Evolutionary conservation across 2,329 filamentous ascomycete genomes (phyloP).

Genomic region (Shiraia bambusicola): DNA sequence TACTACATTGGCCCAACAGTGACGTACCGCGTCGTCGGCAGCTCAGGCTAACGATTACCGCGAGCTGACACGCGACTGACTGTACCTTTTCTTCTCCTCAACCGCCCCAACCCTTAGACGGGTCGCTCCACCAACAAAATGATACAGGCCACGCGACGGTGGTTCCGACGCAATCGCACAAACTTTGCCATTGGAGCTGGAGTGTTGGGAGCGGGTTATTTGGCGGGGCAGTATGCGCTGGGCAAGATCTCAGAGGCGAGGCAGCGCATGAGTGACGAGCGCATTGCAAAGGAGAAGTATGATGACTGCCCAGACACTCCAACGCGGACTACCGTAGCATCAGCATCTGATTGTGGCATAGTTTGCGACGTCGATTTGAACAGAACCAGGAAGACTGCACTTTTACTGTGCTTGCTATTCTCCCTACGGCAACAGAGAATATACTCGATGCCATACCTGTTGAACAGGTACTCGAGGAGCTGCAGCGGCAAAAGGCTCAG

Average conservation of each 20-base stretch:
- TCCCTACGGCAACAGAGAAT: slow-evolving; percentile 88
- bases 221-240: slow-evolving; percentile 89
- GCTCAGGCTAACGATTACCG: no score
- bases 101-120: slow-evolving; percentile 4
- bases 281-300: slow-evolving; percentile 95
- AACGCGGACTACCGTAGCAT: no score
- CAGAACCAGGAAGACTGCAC: slow-evolving; percentile 99
- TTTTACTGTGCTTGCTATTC: slow-evolving; percentile 91
- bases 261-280: slow-evolving; percentile 94
- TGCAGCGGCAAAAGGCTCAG: slow-evolving; percentile 88
- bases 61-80: slow-evolving; percentile 17
- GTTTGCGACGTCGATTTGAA: slow-evolving; percentile 87
- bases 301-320: slow-evolving; percentile 24
- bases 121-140: slow-evolving; percentile 42
- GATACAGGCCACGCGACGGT: slow-evolving; percentile 77
- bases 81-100: slow-evolving; percentile 10
- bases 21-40: slow-evolving; percentile 7
- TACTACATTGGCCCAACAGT: slow-evolving; percentile 7
- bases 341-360: slow-evolving; percentile 1
- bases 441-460: slow-evolving; percentile 86
- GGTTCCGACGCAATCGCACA: slow-evolving; percentile 89
- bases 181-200: slow-evolving; percentile 85
- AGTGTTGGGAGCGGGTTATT: slow-evolving; percentile 84
- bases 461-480: slow-evolving; percentile 87
- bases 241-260: slow-evolving; percentile 89